Conservation (phyloP, 352 stramenopile genomes). For the Globisporangium nodosum region DNA sequence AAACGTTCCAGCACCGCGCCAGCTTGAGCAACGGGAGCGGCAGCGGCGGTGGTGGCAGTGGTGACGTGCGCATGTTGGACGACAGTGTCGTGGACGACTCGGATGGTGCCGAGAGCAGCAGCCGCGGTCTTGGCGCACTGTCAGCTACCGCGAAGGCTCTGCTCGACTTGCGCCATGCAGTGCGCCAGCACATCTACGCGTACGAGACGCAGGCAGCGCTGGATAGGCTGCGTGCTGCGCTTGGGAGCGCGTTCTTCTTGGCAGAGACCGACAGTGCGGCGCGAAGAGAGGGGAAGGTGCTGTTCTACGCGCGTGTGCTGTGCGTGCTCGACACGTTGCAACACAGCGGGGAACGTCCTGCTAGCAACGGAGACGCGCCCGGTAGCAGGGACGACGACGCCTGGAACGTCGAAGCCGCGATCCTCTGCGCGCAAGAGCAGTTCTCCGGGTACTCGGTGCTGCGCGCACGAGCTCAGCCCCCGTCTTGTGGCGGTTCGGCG, state of each 20-base stretch:
- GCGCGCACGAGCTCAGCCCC: no score
- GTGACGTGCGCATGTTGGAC: background rate
- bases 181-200: constrained; percentile 29
- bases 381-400: constrained; percentile 5
- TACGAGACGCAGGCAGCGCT: constrained; percentile 29
- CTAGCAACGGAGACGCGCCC: background rate
- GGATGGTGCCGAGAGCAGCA: background rate
- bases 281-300: constrained; percentile 3
- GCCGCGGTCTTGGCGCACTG: background rate
- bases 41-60: background rate
- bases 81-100: background rate
- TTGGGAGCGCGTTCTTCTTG: background rate
- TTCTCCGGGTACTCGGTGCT: constrained; percentile 12
- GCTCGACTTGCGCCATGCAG: constrained; percentile 24
- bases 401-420: constrained; percentile 32
- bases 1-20: constrained; percentile 16
- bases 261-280: constrained; percentile 8
- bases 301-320: constrained; percentile 31
- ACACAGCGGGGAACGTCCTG: background rate
- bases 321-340: constrained; percentile 36
- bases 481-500: no score
- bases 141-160: constrained; percentile 8
- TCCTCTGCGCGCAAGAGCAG: constrained; percentile 25
- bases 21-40: background rate
- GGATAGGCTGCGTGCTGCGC: constrained; percentile 16